These are phyloP conservation scores for Polyporus arcularius DNA, from an alignment of 768 basidiomycete species.

Conservation along the genomic window DNA sequence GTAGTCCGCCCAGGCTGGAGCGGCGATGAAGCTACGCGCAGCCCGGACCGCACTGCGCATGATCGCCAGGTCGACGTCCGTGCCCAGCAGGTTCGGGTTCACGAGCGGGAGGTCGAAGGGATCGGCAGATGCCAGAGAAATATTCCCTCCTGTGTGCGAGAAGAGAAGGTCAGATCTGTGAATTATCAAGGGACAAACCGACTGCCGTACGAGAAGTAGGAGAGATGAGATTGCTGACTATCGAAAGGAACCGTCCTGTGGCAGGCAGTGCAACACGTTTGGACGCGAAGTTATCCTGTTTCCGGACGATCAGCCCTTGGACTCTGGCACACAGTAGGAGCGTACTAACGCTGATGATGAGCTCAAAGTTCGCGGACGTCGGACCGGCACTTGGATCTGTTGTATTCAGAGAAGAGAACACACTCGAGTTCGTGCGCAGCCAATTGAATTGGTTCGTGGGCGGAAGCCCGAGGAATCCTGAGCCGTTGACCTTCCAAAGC, in stretches of 20 bases:
- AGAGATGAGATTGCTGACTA: slow-evolving; percentile 12
- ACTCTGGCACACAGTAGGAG: too few species aligned
- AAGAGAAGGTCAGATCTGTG: not conserved
- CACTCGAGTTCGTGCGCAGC: not conserved
- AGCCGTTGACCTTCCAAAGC: slow-evolving; percentile 13
- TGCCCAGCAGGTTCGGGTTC: slow-evolving; percentile 22
- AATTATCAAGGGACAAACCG: too few species aligned
- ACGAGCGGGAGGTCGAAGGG: slow-evolving; percentile 25
- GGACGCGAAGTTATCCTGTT: not conserved
- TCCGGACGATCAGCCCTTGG: not conserved
- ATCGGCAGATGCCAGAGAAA: slow-evolving; percentile 17
- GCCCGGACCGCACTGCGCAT: slow-evolving; percentile 19
- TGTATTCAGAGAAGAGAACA: not conserved
- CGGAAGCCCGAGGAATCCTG: slow-evolving; percentile 10
- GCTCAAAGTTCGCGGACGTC: slow-evolving; percentile 4
- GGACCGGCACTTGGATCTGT: slow-evolving; percentile 10
- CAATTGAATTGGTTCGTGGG: slow-evolving; percentile 5
- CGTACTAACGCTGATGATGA: not conserved
- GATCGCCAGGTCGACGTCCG: slow-evolving; percentile 29
- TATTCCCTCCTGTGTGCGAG: slow-evolving; percentile 15
- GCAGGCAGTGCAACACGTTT: slow-evolving; percentile 8
- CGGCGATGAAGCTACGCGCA: slow-evolving; percentile 1
- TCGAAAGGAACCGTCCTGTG: slow-evolving; percentile 19
- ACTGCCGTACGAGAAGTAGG: slow-evolving; percentile 22
- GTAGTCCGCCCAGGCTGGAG: slow-evolving; percentile 8